Evolutionary conservation across 2,329 filamentous ascomycete genomes (phyloP).

Genomic region (Pseudophaeomoniella oleicola): DNA sequence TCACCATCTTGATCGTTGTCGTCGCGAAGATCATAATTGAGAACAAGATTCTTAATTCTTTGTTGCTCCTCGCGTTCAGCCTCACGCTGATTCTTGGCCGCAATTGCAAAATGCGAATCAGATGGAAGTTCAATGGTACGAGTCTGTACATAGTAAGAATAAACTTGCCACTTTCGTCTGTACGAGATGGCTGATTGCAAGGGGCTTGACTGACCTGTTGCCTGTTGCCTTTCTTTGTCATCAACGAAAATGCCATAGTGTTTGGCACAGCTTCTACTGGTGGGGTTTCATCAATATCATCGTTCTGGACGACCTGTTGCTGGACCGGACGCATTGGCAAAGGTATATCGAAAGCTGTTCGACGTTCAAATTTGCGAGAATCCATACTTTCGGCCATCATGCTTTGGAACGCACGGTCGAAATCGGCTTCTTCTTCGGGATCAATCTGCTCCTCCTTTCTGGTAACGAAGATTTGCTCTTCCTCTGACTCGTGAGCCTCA

Average conservation of each 20-base stretch:
- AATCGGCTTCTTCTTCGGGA: conserved; percentile 88
- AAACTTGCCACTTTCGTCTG: too few relatives aligned
- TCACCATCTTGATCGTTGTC: conserved; percentile 66
- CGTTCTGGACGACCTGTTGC: conserved; percentile 39
- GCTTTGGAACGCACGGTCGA: conserved; percentile 93
- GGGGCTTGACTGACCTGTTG: conserved; percentile 60
- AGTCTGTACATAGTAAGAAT: conserved; percentile 41
- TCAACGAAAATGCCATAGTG: conserved; percentile 92
- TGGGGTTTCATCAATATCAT: conserved; percentile 21
- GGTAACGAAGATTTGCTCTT: conserved; percentile 84
- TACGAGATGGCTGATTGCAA: too few relatives aligned
- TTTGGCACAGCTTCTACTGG: conserved; percentile 22
- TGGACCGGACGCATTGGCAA: conserved; percentile 66
- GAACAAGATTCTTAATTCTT: conserved; percentile 91
- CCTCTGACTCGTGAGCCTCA: conserved; percentile 45
- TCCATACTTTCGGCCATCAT: conserved; percentile 97
- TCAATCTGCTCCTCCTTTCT: conserved; percentile 81
- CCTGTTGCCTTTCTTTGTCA: conserved; percentile 91
- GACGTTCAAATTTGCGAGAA: conserved; percentile 89
- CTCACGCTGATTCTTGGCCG: conserved; percentile 90
- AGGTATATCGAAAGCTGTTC: conserved; percentile 89
- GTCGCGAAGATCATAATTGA: conserved; percentile 75
- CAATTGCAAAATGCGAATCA: conserved; percentile 86
- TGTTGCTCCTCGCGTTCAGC: conserved; percentile 93
- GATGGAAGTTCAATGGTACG: conserved; percentile 73